Conservation (phyloP, 345 rosid species). For the Aurinia saxatilis region DNA sequence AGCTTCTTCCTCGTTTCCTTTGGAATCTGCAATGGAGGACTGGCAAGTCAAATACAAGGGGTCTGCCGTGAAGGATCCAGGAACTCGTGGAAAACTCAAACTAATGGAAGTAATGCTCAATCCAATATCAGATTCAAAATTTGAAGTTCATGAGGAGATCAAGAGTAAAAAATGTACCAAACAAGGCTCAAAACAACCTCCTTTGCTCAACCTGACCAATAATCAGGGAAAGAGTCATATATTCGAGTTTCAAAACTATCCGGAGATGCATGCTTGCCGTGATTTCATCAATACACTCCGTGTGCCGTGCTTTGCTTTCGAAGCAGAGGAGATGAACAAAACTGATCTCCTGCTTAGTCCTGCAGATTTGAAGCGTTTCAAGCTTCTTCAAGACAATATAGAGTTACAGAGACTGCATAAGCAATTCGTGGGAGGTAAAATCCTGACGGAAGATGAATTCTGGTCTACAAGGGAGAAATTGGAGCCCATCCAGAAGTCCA, state of each 20-base stretch:
- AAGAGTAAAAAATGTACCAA: constrained; percentile 72
- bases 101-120: constrained; percentile 53
- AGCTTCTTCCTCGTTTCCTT: no score
- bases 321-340: constrained; percentile 33
- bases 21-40: no score
- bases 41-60: constrained; percentile 57
- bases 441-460: constrained; percentile 46
- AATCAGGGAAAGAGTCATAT: constrained; percentile 71
- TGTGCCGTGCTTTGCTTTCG: constrained; percentile 15
- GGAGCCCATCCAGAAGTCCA: constrained; percentile 63
- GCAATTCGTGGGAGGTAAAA: constrained; percentile 23
- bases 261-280: constrained; percentile 72
- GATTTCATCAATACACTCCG: constrained; percentile 65
- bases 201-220: constrained; percentile 78
- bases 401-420: constrained; percentile 28
- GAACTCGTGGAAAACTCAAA: constrained; percentile 59
- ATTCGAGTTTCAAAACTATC: constrained; percentile 72
- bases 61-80: constrained; percentile 70
- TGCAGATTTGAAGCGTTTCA: constrained; percentile 64
- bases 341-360: constrained; percentile 45
- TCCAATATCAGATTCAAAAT: constrained; percentile 59
- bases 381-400: constrained; percentile 59
- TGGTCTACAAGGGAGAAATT: constrained; percentile 99
- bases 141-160: constrained; percentile 54
- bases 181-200: constrained; percentile 75